Conservation (phyloP, 108 stramenopile genomes). For the Seminavis robusta region DNA sequence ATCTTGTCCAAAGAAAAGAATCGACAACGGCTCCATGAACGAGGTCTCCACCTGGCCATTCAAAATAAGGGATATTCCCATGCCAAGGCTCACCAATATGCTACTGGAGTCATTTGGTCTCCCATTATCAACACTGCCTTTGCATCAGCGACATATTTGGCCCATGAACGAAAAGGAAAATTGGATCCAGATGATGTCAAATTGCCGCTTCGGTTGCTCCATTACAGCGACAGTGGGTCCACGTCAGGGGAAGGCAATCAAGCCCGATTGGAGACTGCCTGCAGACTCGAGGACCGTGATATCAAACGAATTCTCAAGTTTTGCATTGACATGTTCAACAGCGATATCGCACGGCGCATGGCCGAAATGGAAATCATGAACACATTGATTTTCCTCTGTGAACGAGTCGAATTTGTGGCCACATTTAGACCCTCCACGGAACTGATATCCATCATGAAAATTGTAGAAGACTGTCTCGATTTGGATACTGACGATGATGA, state of each 20-base stretch:
- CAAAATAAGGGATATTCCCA: slow-evolving; percentile 6
- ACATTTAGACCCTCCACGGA: slow-evolving; percentile 32
- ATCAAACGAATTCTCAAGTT: slow-evolving; percentile 39
- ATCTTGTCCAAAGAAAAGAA: slow-evolving; percentile 25
- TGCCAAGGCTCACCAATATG: slow-evolving; percentile 13
- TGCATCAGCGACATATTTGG: neutral
- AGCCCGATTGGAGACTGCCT: too few species aligned
- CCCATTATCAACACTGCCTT: slow-evolving; percentile 10
- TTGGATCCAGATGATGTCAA: slow-evolving; percentile 11
- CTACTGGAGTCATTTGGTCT: too few species aligned
- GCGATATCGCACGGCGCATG: slow-evolving; percentile 32
- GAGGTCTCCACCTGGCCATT: slow-evolving; percentile 1
- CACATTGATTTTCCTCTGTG: slow-evolving; percentile 60
- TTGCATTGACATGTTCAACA: slow-evolving; percentile 46
- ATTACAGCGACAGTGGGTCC: too few species aligned
- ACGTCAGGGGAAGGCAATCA: too few species aligned
- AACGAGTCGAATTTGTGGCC: slow-evolving; percentile 54
- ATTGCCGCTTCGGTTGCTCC: too few species aligned
- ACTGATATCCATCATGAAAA: slow-evolving; percentile 40
- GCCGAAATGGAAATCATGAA: slow-evolving; percentile 50
- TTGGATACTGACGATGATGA: slow-evolving; percentile 16
- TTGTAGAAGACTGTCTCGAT: slow-evolving; percentile 22
- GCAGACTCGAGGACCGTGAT: slow-evolving; percentile 11
- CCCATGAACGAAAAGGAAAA: slow-evolving; percentile 16
- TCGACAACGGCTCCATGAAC: slow-evolving; percentile 6